Evolutionary conservation across 2,329 filamentous ascomycete species (phyloP), one percentile per base, ranked within the genome.

Genomic region (Cladobotryum protrusum): DNA sequence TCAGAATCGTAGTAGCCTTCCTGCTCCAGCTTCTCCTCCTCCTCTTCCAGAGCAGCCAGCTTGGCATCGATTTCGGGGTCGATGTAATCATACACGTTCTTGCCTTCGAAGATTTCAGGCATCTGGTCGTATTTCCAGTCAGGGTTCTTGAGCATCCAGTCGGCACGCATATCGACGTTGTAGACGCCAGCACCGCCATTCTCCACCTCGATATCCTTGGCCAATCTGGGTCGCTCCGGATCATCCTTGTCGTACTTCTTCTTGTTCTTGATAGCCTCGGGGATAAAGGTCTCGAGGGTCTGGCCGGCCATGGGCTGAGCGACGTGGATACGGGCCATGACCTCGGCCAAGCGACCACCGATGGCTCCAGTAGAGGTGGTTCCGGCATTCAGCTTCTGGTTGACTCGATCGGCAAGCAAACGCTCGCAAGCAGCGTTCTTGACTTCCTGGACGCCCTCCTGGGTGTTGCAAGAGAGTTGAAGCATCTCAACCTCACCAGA

Each of bases 51-150:
- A 49, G 89, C 89, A 46, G 86, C 85, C 45, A 99, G 81, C 75
- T 96, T 97, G 58, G 83, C 80, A 63, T 96, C 93, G 65, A 99
- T 99, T 49, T 99, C 95, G 1, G 92, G 91, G 63, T 97, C 93
- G 63, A 99, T 83, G 69, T 89, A 99, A 71, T 99, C 93, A 73
- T 92, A 93, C 51, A 99, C 88, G 68, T 99, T 99, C 79, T 92
- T 91, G 69, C 93, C 93, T 64, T 97, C 85, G 69, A 91, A 87
- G 44, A 96, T 78, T 71, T 99, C 93, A 32, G 93, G 93, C 49
- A 97, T 87, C 72, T 87, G 89, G 74, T 99, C 95, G 67, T 96
- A 82, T 69, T 95, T 96, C 93, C 93, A 97, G 52, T 93, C 89
- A 39, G 86, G 82, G 66, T 96, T 82, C 56, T 87, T 89, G 55